These are phyloP conservation scores for Scytalidium sp. DNA, from an alignment of 2,329 filamentous ascomycete species.

Conservation along the genomic window DNA sequence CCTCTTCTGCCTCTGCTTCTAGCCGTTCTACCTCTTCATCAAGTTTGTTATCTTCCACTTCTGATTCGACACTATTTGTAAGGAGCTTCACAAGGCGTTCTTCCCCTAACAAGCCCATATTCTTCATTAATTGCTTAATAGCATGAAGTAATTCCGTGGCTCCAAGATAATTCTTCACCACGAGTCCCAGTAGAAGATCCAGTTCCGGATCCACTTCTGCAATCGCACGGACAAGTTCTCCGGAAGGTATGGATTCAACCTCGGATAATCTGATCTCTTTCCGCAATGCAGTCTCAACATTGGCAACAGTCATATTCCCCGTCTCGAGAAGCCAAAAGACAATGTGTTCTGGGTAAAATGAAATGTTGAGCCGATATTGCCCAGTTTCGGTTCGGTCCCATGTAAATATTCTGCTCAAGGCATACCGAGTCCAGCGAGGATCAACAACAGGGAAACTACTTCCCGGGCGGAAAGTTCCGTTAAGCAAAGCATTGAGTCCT, in stretches of 20 bases:
- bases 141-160: slow-evolving; percentile 64
- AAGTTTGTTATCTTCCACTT: slow-evolving; percentile 12
- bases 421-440: slow-evolving; percentile 60
- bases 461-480: slow-evolving; percentile 25
- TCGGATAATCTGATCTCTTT: slow-evolving; percentile 36
- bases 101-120: slow-evolving; percentile 52
- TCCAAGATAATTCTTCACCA: slow-evolving; percentile 63
- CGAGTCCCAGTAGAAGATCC: slow-evolving; percentile 61
- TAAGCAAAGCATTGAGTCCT: slow-evolving; percentile 21
- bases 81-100: slow-evolving; percentile 20
- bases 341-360: slow-evolving; percentile 45
- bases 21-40: slow-evolving; percentile 42
- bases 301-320: slow-evolving; percentile 58
- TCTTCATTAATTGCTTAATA: slow-evolving; percentile 65
- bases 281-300: slow-evolving; percentile 56
- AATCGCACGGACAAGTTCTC: slow-evolving; percentile 60
- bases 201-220: slow-evolving; percentile 66
- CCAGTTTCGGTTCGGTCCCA: slow-evolving; percentile 13
- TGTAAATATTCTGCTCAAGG: slow-evolving; percentile 45
- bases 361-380: slow-evolving; percentile 30
- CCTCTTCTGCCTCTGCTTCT: slow-evolving; percentile 60
- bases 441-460: slow-evolving; percentile 51
- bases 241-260: slow-evolving; percentile 43
- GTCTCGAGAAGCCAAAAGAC: slow-evolving; percentile 58
- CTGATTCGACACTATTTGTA: slow-evolving; percentile 17